Percentiles rank a stretch among this genome's conserved stretches.
Conservation (phyloP, 176 grass and related monocot species). For the Cocos nucifera region DNA sequence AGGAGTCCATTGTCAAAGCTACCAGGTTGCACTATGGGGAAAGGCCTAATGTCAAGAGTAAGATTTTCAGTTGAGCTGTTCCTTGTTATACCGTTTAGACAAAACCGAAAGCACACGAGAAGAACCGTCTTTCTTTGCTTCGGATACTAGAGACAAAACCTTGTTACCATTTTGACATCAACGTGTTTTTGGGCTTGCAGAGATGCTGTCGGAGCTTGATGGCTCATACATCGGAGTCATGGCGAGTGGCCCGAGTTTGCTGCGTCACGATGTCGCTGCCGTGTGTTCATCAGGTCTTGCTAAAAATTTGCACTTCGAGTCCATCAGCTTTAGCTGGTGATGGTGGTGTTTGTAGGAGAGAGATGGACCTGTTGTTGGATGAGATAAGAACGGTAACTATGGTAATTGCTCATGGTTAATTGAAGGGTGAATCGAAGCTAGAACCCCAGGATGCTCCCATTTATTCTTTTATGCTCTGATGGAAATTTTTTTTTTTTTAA, state of each 20-base stretch:
- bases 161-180: too few relatives aligned
- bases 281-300: conserved; percentile 30
- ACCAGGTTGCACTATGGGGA: conserved; percentile 37
- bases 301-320: conserved; percentile 44
- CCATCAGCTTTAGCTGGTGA: conserved; percentile 54
- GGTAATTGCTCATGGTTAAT: too few relatives aligned
- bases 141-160: too few relatives aligned
- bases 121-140: too few relatives aligned
- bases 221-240: conserved; percentile 35
- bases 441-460: too few relatives aligned
- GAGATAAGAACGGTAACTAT: too few relatives aligned
- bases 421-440: too few relatives aligned
- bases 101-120: too few relatives aligned
- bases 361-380: too few relatives aligned
- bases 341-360: not conserved
- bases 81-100: not conserved
- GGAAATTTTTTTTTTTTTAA: too few relatives aligned
- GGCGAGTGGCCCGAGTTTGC: conserved; percentile 29
- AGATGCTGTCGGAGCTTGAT: conserved; percentile 28
- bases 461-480: too few relatives aligned
- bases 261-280: conserved; percentile 43
- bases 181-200: conserved; percentile 5
- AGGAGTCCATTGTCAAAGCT: conserved; percentile 24
- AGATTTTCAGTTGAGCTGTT: not conserved
- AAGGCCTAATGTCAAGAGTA: conserved; percentile 39